These are phyloP conservation scores for Russula earlei DNA, from an alignment of 768 basidiomycete species.

Conservation along the genomic window DNA sequence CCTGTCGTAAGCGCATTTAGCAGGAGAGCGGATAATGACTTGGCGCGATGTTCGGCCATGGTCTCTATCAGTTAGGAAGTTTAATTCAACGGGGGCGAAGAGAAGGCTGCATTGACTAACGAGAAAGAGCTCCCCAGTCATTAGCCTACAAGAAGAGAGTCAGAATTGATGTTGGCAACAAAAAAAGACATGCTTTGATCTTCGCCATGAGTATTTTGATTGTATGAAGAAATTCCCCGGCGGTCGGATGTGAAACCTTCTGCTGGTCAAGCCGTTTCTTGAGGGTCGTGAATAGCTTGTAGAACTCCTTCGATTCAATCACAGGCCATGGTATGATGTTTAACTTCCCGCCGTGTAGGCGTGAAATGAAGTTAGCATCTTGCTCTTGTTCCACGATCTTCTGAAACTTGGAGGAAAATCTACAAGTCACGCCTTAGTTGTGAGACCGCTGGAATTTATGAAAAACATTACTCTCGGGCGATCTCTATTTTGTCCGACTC, in stretches of 20 bases:
- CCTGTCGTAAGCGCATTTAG: conserved; percentile 41
- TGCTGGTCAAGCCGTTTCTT: conserved; percentile 42
- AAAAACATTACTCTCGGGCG: conserved; percentile 39
- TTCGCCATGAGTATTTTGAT: conserved; percentile 14
- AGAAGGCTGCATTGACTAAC: conserved; percentile 30
- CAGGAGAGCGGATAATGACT: conserved; percentile 31
- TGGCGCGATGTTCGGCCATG: conserved; percentile 38
- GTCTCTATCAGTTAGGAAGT: conserved; percentile 33
- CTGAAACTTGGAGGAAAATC: conserved; percentile 48
- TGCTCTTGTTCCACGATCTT: conserved; percentile 54
- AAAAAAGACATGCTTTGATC: not conserved
- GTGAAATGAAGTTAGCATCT: conserved; percentile 52
- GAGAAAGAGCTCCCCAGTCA: conserved; percentile 57
- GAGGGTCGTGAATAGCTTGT: conserved; percentile 39
- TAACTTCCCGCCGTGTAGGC: conserved; percentile 44
- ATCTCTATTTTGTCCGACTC: conserved; percentile 53
- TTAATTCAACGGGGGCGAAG: not conserved
- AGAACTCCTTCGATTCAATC: conserved; percentile 53
- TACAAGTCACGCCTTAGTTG: conserved; percentile 19
- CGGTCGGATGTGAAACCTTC: conserved; percentile 37
- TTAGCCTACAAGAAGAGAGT: conserved; percentile 35
- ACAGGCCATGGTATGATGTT: conserved; percentile 59
- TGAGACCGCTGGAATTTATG: not conserved
- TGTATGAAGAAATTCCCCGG: conserved; percentile 36
- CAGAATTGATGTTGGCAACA: too few species aligned